phyloP scores from a whole-genome alignment of 1,284 basidiomycete genomes.

The Coniophora puteana region DNA sequence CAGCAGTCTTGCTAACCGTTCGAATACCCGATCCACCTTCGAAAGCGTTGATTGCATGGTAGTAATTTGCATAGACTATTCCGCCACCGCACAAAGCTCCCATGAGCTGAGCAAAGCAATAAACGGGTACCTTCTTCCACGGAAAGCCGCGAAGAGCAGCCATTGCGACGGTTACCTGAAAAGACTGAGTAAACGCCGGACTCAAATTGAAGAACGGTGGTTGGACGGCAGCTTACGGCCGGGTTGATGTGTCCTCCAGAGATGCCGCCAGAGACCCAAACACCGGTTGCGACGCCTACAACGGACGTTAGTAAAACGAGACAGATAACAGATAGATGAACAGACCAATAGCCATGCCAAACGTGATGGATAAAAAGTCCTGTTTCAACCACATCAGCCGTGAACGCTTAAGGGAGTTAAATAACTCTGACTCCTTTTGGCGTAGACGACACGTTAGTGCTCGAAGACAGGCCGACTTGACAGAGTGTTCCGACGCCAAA shows the following conservation, averaged over 20 bases:
- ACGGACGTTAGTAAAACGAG: neutral
- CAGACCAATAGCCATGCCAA: conserved; percentile 67
- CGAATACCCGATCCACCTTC: conserved; percentile 61
- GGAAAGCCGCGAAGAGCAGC: conserved; percentile 74
- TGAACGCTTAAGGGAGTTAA: no score
- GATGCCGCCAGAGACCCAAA: conserved; percentile 62
- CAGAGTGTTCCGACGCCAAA: conserved; percentile 64
- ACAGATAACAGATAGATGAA: conserved; percentile 6
- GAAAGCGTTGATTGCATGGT: conserved; percentile 67
- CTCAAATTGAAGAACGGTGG: conserved; percentile 14
- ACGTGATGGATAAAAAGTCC: conserved; percentile 54
- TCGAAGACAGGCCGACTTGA: conserved; percentile 57
- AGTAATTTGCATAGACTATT: conserved; percentile 73
- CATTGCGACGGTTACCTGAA: conserved; percentile 61
- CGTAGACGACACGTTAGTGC: conserved; percentile 44
- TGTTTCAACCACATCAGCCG: conserved; percentile 21
- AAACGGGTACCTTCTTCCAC: conserved; percentile 73
- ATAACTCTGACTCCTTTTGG: conserved; percentile 55
- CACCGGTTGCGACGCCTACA: conserved; percentile 54
- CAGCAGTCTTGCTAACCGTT: conserved; percentile 62
- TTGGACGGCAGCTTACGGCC: conserved; percentile 44
- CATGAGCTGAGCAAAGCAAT: conserved; percentile 67
- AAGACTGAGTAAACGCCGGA: no score
- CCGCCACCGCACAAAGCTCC: conserved; percentile 68
- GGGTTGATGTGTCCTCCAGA: conserved; percentile 81